Conservation (phyloP, 441 rosid species). For the Melastoma candidum region DNA sequence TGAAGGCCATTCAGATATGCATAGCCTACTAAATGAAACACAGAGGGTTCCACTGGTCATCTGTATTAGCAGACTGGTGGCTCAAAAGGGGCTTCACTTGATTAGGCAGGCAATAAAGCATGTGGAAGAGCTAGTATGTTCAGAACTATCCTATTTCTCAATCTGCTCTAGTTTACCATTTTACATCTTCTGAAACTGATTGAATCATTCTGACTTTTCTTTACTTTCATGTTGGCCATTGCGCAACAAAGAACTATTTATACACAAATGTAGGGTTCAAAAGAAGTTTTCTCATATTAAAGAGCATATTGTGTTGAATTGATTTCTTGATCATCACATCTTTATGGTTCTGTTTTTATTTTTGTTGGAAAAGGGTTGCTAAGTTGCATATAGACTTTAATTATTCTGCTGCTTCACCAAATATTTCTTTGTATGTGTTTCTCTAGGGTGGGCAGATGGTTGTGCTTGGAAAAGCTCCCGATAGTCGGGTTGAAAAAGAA, state of each 20-base stretch:
- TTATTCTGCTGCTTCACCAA: background rate
- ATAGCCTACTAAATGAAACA: slow-evolving; percentile 13
- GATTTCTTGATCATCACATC: too few species aligned
- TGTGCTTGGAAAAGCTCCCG: slow-evolving; percentile 42
- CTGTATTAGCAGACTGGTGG: slow-evolving; percentile 45
- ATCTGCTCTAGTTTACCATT: slow-evolving; percentile 8
- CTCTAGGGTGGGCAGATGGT: slow-evolving; percentile 48
- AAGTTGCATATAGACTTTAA: too few species aligned
- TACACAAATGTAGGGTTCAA: too few species aligned
- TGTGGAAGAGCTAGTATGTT: slow-evolving; percentile 35
- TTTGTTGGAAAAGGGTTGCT: too few species aligned
- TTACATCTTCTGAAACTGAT: background rate
- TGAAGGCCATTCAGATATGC: slow-evolving; percentile 6
- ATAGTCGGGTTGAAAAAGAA: slow-evolving; percentile 32
- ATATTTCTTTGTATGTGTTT: background rate
- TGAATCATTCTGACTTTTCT: too few species aligned
- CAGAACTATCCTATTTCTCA: slow-evolving; percentile 1
- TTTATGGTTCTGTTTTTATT: too few species aligned
- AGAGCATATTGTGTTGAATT: too few species aligned
- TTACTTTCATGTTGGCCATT: too few species aligned
- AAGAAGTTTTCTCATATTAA: too few species aligned
- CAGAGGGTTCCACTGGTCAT: slow-evolving; percentile 35
- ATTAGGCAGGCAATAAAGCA: slow-evolving; percentile 39
- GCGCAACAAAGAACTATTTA: too few species aligned
- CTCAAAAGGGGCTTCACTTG: slow-evolving; percentile 62